Evolutionary conservation across 2,329 filamentous ascomycete species (phyloP).

Genomic region (Fusarium algeriense): DNA sequence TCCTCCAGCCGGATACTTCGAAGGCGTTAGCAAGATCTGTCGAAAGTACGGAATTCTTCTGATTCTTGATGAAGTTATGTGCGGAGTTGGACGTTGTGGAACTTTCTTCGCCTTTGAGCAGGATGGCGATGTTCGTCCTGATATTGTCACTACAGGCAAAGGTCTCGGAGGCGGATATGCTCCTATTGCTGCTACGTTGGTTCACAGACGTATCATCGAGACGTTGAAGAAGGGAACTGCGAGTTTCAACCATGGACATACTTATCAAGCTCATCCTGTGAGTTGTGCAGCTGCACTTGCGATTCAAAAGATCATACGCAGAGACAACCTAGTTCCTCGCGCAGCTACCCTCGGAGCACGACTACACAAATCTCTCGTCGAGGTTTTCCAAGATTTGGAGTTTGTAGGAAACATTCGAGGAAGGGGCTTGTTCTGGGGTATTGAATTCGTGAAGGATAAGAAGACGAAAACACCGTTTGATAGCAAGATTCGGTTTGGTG

Average conservation of each 20-base stretch:
- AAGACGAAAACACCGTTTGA: constrained; percentile 54
- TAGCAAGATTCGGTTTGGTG: constrained; percentile 42
- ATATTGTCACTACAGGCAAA: constrained; percentile 76
- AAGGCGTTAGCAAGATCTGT: constrained; percentile 76
- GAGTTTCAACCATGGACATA: constrained; percentile 67
- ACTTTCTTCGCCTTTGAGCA: constrained; percentile 73
- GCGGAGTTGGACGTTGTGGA: constrained; percentile 71
- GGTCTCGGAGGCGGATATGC: constrained; percentile 73
- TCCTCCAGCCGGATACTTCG: constrained; percentile 75
- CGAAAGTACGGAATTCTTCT: constrained; percentile 78
- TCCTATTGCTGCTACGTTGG: constrained; percentile 71
- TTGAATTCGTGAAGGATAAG: constrained; percentile 60
- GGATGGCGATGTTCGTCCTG: constrained; percentile 66
- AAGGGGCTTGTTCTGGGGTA: constrained; percentile 63
- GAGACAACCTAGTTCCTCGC: constrained; percentile 70
- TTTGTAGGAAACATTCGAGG: constrained; percentile 73
- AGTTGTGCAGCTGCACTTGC: constrained; percentile 72
- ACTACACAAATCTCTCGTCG: constrained; percentile 59
- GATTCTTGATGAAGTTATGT: constrained; percentile 86
- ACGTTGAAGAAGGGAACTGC: constrained; percentile 54
- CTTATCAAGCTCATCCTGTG: constrained; percentile 70
- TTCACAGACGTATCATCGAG: constrained; percentile 64
- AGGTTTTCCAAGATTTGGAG: constrained; percentile 57
- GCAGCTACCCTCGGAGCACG: constrained; percentile 65
- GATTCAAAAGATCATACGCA: constrained; percentile 69